A percentile compares a stretch with the other conserved stretches of the same genome.
These are phyloP conservation scores for Paramecium biaurelia DNA, from an alignment of 73 alveolate species.

Conservation along the genomic window DNA sequence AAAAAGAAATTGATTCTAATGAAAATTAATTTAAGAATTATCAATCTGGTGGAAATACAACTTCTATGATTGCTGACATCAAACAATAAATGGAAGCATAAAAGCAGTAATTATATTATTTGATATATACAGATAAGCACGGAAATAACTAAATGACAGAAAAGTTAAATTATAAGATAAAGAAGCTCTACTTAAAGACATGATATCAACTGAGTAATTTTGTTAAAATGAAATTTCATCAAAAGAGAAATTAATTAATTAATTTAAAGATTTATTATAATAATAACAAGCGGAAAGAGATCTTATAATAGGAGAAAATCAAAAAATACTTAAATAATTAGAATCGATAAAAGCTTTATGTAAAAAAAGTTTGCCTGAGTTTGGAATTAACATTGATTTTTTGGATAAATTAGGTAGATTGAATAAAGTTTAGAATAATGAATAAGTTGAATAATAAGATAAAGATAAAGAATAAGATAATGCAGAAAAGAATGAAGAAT, in stretches of 20 bases:
- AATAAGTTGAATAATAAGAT: not conserved
- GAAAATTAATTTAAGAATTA: not conserved
- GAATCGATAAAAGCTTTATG: not conserved
- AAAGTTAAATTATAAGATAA: not conserved
- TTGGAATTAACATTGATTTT: not conserved
- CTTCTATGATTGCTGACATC: not conserved
- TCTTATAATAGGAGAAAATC: not conserved
- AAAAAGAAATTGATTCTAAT: not conserved
- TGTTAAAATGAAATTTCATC: not conserved
- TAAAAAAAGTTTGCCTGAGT: not conserved
- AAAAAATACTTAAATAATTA: not conserved
- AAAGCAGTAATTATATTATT: not conserved
- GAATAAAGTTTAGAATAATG: not conserved
- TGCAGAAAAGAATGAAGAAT: not conserved
- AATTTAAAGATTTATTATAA: not conserved
- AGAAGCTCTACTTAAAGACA: not conserved
- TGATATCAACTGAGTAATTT: not conserved
- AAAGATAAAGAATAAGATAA: not conserved
- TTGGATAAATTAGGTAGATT: not conserved
- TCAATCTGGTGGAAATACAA: not conserved
- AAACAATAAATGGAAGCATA: not conserved
- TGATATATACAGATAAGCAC: not conserved
- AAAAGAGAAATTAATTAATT: not conserved
- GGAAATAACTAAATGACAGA: not conserved
- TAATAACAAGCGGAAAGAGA: not conserved